Percentiles rank a stretch among this genome's conserved stretches.
Conservation (phyloP, 495 filamentous ascomycete species). For the Xanthoparmelia taractica region DNA sequence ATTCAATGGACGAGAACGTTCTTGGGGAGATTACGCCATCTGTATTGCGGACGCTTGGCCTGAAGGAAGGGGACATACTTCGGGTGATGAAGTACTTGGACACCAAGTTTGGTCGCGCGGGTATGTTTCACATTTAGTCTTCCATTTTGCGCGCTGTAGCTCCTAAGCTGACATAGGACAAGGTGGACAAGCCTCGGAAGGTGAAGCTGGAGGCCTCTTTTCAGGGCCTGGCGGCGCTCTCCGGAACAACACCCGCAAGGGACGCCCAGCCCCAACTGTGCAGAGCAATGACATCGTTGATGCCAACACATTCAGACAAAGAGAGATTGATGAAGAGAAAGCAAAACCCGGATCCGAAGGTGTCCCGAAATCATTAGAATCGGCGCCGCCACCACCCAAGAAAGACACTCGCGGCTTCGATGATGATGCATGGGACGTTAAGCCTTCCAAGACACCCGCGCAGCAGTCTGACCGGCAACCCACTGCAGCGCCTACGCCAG, state of each 20-base stretch:
- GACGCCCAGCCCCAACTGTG: slow-evolving; percentile 73
- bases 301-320: slow-evolving; percentile 72
- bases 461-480: slow-evolving; percentile 32
- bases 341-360: slow-evolving; percentile 36
- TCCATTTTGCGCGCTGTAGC: background rate
- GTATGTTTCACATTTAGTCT: slow-evolving; percentile 36
- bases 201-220: slow-evolving; percentile 66
- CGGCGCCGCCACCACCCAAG: slow-evolving; percentile 38
- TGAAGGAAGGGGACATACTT: slow-evolving; percentile 94
- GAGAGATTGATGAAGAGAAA: slow-evolving; percentile 37
- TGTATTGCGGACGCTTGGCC: slow-evolving; percentile 72
- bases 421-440: slow-evolving; percentile 95
- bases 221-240: slow-evolving; percentile 82
- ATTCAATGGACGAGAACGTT: slow-evolving; percentile 92
- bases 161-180: background rate
- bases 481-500: slow-evolving; percentile 18
- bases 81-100: slow-evolving; percentile 89
- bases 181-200: slow-evolving; percentile 23
- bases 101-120: slow-evolving; percentile 61
- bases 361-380: slow-evolving; percentile 38
- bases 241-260: slow-evolving; percentile 92
- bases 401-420: slow-evolving; percentile 64
- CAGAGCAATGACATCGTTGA: slow-evolving; percentile 82
- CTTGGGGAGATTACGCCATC: slow-evolving; percentile 77
- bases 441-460: slow-evolving; percentile 63